Conservation (phyloP, 106 monocot genomes). For the Allium fistulosum region DNA sequence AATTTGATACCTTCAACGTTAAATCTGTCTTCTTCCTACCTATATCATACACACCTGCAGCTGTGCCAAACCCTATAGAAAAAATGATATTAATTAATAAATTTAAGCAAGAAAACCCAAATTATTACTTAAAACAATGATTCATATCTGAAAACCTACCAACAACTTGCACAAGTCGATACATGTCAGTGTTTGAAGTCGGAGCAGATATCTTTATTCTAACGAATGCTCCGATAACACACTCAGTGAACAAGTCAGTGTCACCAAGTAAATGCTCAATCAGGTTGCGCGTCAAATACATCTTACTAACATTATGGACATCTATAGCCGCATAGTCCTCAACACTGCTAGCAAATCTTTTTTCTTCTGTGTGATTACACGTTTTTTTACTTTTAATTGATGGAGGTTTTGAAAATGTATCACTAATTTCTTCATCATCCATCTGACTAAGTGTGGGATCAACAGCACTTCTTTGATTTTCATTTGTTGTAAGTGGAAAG, state of each 20-base stretch:
- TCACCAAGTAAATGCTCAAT: conserved; percentile 86
- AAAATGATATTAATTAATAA: background rate
- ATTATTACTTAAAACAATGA: background rate
- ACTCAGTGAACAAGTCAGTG: conserved; percentile 46
- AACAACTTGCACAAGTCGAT: conserved; percentile 78
- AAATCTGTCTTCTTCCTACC: conserved; percentile 83
- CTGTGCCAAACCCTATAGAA: conserved; percentile 56
- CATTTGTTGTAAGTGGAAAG: conserved; percentile 50
- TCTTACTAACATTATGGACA: conserved; percentile 66
- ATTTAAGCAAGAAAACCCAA: background rate
- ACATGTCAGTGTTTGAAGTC: conserved; percentile 75
- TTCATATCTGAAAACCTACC: conserved; percentile 32
- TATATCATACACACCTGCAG: conserved; percentile 55
- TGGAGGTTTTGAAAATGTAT: conserved; percentile 20
- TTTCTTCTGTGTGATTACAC: conserved; percentile 34
- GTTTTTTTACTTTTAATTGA: conserved; percentile 46
- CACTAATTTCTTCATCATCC: conserved; percentile 57
- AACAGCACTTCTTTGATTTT: conserved; percentile 53
- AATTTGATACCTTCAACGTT: conserved; percentile 78
- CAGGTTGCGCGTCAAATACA: conserved; percentile 75
- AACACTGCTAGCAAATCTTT: conserved; percentile 35
- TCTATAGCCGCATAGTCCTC: conserved; percentile 90
- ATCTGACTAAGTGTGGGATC: conserved; percentile 52
- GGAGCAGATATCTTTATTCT: conserved; percentile 79
- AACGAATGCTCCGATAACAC: conserved; percentile 86